Percentiles rank a stretch among this genome's conserved stretches.
Conservation (phyloP, 352 stramenopile genomes). For the Globisporangium nodosum region DNA sequence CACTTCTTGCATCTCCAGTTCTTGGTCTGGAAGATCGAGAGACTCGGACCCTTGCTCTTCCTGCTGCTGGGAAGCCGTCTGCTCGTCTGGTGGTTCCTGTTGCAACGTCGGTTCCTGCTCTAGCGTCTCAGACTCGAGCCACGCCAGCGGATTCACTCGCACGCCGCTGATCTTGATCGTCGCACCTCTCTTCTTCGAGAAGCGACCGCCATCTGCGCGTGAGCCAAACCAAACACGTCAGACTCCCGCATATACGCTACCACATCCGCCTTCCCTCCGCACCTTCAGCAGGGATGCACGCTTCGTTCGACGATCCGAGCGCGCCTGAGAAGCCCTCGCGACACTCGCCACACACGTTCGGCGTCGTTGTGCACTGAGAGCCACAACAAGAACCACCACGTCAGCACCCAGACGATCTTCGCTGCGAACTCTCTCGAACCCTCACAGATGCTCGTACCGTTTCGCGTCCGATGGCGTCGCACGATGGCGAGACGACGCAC, state of each 20-base stretch:
- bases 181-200: conserved; percentile 1
- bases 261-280: not conserved
- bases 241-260: not conserved
- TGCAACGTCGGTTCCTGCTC: not conserved
- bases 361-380: conserved; percentile 32
- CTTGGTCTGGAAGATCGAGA: not conserved
- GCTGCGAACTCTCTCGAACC: too few species aligned
- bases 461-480: conserved; percentile 43
- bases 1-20: not conserved
- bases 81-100: not conserved
- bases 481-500: conserved; percentile 39
- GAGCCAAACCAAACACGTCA: not conserved
- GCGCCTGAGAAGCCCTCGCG: conserved; percentile 41
- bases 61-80: not conserved
- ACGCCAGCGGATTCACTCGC: conserved; percentile 36
- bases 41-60: not conserved
- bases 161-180: conserved; percentile 69
- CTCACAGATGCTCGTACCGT: conserved; percentile 18
- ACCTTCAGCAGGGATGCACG: conserved; percentile 19
- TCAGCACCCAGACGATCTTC: not conserved
- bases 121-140: not conserved
- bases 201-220: not conserved
- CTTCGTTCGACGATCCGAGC: conserved; percentile 27
- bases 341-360: conserved; percentile 70
- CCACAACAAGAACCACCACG: not conserved